Percentiles rank a stretch among this genome's conserved stretches.
phyloP scores from a whole-genome alignment of 176 grass and related monocot species.

The Melocanna baccifera region DNA sequence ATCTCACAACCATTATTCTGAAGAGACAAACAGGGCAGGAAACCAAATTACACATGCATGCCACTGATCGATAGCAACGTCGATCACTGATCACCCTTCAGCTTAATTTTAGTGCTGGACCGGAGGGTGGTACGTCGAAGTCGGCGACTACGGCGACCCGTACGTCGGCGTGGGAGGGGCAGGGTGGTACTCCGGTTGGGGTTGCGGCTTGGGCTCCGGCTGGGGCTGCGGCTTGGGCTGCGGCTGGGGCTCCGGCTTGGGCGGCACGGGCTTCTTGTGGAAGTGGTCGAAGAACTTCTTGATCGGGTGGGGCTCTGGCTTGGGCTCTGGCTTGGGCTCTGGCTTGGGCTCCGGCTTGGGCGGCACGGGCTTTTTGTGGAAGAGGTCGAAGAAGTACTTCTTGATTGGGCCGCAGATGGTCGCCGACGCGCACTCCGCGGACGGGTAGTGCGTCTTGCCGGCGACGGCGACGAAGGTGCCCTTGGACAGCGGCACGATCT shows the following conservation, averaged over 20 bases:
- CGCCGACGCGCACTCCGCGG: background rate
- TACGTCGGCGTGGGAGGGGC: background rate
- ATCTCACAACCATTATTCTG: too few species aligned
- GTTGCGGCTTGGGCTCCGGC: background rate
- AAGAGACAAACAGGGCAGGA: background rate
- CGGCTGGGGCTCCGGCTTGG: background rate
- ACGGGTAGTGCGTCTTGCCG: background rate
- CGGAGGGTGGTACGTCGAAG: background rate
- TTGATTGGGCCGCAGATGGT: slow-evolving; percentile 19
- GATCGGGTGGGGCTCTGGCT: background rate
- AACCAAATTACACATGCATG: background rate
- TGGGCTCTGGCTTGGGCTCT: background rate
- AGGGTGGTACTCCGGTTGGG: background rate
- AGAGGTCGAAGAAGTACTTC: slow-evolving; percentile 11
- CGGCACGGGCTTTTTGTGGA: slow-evolving; percentile 20
- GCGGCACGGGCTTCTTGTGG: slow-evolving; percentile 15
- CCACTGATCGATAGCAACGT: background rate
- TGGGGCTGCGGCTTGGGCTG: background rate
- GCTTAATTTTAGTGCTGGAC: background rate
- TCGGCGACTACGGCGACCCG: background rate
- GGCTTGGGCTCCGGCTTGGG: background rate
- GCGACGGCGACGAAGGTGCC: slow-evolving; percentile 1
- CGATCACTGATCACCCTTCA: background rate
- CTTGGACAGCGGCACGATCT: background rate
- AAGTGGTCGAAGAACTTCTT: slow-evolving; percentile 27